Conservation (phyloP, 208 protist genomes). For the Trypanosomatidae sp. region DNA sequence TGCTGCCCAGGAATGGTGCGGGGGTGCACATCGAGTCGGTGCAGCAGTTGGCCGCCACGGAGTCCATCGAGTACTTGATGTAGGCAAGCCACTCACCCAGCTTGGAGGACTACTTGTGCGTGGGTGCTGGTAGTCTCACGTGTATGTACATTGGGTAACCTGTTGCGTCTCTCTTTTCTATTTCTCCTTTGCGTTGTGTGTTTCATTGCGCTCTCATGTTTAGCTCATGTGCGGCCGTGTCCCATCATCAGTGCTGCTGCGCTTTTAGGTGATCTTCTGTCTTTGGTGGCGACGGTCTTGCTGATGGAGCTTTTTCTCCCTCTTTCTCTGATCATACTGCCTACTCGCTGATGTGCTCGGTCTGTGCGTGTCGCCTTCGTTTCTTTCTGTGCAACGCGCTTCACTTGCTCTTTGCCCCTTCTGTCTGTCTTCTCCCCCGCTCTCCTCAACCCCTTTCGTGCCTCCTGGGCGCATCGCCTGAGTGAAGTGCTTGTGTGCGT, state of each 20-base stretch:
- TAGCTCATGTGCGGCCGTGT: background rate
- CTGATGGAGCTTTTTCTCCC: background rate
- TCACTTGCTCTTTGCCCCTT: background rate
- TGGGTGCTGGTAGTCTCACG: background rate
- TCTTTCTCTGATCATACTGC: background rate
- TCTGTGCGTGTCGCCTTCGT: too few species aligned
- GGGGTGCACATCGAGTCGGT: background rate
- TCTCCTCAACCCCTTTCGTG: background rate
- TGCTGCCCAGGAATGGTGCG: background rate
- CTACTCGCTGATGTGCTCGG: too few species aligned
- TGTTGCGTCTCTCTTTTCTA: background rate
- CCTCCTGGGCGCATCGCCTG: background rate
- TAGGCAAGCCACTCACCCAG: background rate
- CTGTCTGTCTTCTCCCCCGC: background rate
- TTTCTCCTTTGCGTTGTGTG: background rate
- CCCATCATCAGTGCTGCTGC: background rate
- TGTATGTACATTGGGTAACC: background rate
- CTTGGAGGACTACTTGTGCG: background rate
- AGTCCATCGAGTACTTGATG: constrained; percentile 12
- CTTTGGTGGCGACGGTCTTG: background rate
- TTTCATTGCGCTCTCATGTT: background rate
- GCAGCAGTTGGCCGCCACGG: background rate
- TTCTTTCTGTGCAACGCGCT: background rate
- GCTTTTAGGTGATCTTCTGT: background rate
- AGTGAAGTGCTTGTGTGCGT: background rate